Conservation (phyloP, 2,329 filamentous ascomycete genomes). For the Dryadomyces sulphureus region DNA sequence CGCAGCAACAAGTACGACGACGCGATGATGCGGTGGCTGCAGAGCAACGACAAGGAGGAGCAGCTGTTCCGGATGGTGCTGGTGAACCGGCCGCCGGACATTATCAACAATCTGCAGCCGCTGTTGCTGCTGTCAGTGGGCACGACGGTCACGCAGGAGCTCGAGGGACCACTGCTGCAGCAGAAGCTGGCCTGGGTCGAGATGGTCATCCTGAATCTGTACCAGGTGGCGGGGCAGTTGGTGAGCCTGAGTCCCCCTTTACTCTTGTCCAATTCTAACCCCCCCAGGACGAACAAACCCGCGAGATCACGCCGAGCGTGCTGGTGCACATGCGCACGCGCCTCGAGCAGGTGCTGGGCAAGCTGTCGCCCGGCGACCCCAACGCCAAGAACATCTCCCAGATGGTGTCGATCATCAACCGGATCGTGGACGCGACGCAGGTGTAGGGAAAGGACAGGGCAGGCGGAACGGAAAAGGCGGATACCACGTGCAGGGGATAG, state of each 20-base stretch:
- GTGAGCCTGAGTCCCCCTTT: conserved; percentile 24
- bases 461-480: background rate
- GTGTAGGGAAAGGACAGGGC: background rate
- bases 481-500: too few relatives aligned
- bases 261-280: background rate
- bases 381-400: conserved; percentile 31
- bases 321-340: conserved; percentile 37
- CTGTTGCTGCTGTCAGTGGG: conserved; percentile 50
- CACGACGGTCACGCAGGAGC: conserved; percentile 45
- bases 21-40: conserved; percentile 52
- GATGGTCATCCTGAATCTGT: conserved; percentile 39
- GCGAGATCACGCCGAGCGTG: conserved; percentile 40
- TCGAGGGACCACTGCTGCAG: conserved; percentile 36
- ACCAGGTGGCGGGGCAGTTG: conserved; percentile 29
- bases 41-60: conserved; percentile 40
- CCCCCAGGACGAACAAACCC: conserved; percentile 40
- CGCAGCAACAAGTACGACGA: conserved; percentile 44
- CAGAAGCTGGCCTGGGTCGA: conserved; percentile 48
- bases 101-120: conserved; percentile 42
- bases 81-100: conserved; percentile 32
- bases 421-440: conserved; percentile 15
- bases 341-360: conserved; percentile 37
- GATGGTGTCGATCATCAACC: conserved; percentile 23
- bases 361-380: conserved; percentile 29
- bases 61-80: conserved; percentile 46